Evolutionary conservation across 805 yeast species (phyloP).

Genomic region (Candida ovalis): DNA sequence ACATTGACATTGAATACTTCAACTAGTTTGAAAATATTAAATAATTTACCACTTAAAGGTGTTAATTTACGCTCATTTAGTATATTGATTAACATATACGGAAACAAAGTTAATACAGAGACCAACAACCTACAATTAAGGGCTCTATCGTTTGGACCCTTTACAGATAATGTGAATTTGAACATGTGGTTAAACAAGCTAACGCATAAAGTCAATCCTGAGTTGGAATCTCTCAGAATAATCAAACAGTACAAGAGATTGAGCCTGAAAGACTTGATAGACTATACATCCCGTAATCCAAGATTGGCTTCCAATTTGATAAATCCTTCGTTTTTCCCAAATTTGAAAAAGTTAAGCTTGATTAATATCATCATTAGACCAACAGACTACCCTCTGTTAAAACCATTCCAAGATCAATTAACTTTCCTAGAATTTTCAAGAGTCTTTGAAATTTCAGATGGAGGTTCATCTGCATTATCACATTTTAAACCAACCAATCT

Average conservation of each 20-base stretch:
- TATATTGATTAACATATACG: conserved; percentile 6
- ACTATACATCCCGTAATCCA: conserved; percentile 1
- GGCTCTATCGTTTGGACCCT: conserved; percentile 13
- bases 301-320: conserved; percentile 2
- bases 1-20: conserved; percentile 12
- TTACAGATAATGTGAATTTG: conserved; percentile 3
- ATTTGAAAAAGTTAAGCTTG: conserved; percentile 10
- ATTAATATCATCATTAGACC: conserved; percentile 8
- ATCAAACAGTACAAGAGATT: conserved; percentile 8
- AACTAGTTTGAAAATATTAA: conserved; percentile 9
- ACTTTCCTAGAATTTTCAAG: conserved; percentile 14
- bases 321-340: not conserved
- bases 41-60: conserved; percentile 5
- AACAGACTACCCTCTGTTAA: conserved; percentile 4
- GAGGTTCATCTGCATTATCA: conserved; percentile 12
- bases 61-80: not conserved
- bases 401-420: conserved; percentile 8
- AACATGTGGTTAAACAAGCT: not conserved
- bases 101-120: not conserved
- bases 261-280: conserved; percentile 13
- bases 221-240: conserved; percentile 2
- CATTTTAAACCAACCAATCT: conserved; percentile 7
- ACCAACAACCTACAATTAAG: conserved; percentile 1
- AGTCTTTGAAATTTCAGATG: conserved; percentile 11
- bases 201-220: not conserved